Percentiles rank a stretch among this genome's conserved stretches.
These are phyloP conservation scores for Balakata baccata DNA, from an alignment of 345 rosid genomes.

Conservation along the genomic window DNA sequence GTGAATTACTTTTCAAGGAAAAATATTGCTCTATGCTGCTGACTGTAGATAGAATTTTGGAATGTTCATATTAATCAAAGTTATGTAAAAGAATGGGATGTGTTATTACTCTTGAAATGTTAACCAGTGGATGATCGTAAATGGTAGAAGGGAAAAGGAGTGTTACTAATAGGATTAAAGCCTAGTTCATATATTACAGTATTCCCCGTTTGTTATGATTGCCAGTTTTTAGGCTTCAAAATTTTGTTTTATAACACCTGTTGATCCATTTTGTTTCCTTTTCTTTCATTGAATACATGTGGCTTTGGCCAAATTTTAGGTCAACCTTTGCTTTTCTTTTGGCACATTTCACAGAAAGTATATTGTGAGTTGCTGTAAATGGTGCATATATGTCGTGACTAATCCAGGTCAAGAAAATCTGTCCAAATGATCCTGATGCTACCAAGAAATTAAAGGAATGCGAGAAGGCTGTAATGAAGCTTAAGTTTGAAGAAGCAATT, in stretches of 20 bases:
- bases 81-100: neutral
- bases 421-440: conserved; percentile 96
- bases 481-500: conserved; percentile 96
- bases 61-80: neutral
- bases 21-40: neutral
- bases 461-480: conserved; percentile 89
- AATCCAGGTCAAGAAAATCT: conserved; percentile 68
- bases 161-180: neutral
- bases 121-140: neutral
- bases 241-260: neutral
- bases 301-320: neutral
- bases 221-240: neutral
- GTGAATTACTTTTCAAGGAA: neutral
- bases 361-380: neutral
- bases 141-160: neutral
- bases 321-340: neutral
- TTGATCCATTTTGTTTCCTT: neutral
- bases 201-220: neutral
- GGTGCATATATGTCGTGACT: conserved; percentile 18
- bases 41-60: neutral
- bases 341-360: neutral
- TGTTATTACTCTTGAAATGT: neutral
- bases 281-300: neutral
- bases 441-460: conserved; percentile 82
- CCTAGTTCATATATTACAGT: neutral